Evolutionary conservation across 2,329 filamentous ascomycete genomes (phyloP).

Genomic region (Ophiobolus disseminans): DNA sequence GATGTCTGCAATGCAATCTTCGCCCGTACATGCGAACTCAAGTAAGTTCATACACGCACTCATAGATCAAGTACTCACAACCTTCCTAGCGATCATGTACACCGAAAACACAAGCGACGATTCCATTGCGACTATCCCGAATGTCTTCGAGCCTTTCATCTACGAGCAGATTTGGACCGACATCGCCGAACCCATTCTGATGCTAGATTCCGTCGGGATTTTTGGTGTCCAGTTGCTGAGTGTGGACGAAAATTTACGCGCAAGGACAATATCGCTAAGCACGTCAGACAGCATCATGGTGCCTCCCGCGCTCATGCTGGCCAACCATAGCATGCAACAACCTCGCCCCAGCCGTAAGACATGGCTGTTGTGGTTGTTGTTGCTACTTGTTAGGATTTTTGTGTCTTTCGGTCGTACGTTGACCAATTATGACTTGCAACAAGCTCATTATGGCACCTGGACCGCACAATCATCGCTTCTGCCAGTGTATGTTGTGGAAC

Average conservation of each 20-base stretch:
- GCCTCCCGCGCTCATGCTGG: too few species aligned
- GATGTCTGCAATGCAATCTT: neutral
- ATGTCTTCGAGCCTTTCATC: neutral
- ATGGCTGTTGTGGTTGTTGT: too few species aligned
- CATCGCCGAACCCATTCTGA: neutral
- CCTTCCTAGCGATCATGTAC: neutral
- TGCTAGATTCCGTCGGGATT: neutral
- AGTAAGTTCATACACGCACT: neutral
- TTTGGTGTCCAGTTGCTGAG: neutral
- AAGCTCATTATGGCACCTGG: too few species aligned
- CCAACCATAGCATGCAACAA: too few species aligned
- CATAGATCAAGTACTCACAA: neutral
- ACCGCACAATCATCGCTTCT: too few species aligned
- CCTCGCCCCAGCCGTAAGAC: too few species aligned
- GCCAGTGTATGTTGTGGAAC: too few species aligned
- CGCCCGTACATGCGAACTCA: neutral
- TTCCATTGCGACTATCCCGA: neutral
- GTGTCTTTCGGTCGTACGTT: too few species aligned
- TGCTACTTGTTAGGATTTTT: too few species aligned
- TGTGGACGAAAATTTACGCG: constrained; percentile 1
- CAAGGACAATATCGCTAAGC: constrained; percentile 4
- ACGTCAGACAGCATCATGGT: neutral
- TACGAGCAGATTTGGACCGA: neutral
- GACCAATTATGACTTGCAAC: too few species aligned
- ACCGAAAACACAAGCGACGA: constrained; percentile 2